Percentiles rank a stretch among this genome's conserved stretches.
These are phyloP conservation scores for Cetraspora pellucida DNA, from an alignment of 192 early-diverging fungal species.

Conservation along the genomic window DNA sequence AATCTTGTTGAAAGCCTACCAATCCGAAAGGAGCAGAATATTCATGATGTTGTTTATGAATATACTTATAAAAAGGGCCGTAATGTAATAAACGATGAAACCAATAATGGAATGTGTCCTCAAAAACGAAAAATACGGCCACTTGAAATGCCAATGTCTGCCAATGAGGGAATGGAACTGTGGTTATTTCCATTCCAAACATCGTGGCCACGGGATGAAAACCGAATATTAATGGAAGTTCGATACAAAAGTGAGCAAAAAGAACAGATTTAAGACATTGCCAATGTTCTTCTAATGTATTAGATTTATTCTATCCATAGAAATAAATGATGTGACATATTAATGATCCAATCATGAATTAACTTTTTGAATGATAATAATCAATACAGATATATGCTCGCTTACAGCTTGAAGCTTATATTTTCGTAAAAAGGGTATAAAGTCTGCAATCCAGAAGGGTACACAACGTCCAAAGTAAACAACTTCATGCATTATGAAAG, in stretches of 20 bases:
- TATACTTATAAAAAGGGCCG: slow-evolving; percentile 81
- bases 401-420: slow-evolving; percentile 87
- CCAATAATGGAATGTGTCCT: slow-evolving; percentile 94
- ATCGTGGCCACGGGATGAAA: slow-evolving; percentile 84
- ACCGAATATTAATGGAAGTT: slow-evolving; percentile 84
- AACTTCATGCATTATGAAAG: slow-evolving; percentile 87
- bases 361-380: neutral
- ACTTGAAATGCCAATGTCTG: slow-evolving; percentile 66
- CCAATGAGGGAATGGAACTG: slow-evolving; percentile 80
- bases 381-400: neutral
- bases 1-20: slow-evolving; percentile 4
- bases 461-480: slow-evolving; percentile 91
- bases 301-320: slow-evolving; percentile 58
- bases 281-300: slow-evolving; percentile 68
- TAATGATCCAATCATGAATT: neutral
- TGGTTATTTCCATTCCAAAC: slow-evolving; percentile 83
- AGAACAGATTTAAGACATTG: slow-evolving; percentile 74
- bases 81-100: slow-evolving; percentile 88
- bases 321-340: neutral
- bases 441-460: slow-evolving; percentile 85
- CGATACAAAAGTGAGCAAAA: slow-evolving; percentile 75
- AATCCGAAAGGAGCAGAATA: slow-evolving; percentile 88
- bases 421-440: slow-evolving; percentile 81
- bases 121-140: slow-evolving; percentile 77
- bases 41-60: slow-evolving; percentile 96